phyloP scores from a whole-genome alignment of 306 rosid species.

The Pyrus bretschneideri region DNA sequence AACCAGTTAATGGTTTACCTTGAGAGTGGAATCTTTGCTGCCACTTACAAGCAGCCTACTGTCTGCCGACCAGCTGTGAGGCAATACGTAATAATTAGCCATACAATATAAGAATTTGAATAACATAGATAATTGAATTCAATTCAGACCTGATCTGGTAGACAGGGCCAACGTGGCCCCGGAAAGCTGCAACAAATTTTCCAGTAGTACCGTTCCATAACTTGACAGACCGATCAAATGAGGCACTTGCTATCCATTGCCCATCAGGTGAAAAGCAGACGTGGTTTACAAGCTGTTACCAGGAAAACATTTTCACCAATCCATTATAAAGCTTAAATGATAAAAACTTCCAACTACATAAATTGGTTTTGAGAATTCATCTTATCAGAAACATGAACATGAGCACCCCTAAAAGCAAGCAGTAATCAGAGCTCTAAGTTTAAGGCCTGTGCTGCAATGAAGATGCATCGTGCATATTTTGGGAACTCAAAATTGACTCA shows the following conservation, averaged over 20 bases:
- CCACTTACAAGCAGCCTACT: slow-evolving; percentile 91
- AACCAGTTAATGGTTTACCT: slow-evolving; percentile 37
- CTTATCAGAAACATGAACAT: too few species aligned
- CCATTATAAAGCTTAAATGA: slow-evolving; percentile 3
- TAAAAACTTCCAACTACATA: too few species aligned
- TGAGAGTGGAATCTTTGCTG: slow-evolving; percentile 88
- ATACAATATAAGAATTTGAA: neutral
- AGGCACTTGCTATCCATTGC: slow-evolving; percentile 95
- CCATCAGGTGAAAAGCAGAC: slow-evolving; percentile 97
- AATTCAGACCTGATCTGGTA: slow-evolving; percentile 79
- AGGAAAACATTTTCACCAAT: slow-evolving; percentile 8
- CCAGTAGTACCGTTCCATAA: slow-evolving; percentile 78
- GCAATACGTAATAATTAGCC: slow-evolving; percentile 22
- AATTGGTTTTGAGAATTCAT: too few species aligned
- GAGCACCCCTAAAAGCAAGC: neutral
- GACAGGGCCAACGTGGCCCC: slow-evolving; percentile 92
- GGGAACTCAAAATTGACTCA: neutral
- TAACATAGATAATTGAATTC: neutral
- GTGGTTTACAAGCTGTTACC: slow-evolving; percentile 75
- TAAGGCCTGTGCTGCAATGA: neutral
- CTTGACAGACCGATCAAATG: slow-evolving; percentile 92
- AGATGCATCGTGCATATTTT: neutral
- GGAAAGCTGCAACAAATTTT: slow-evolving; percentile 67
- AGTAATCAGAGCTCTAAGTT: slow-evolving; percentile 1
- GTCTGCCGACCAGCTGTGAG: slow-evolving; percentile 91